Conservation (phyloP, 306 rosid species). For the Corylus heterophylla region DNA sequence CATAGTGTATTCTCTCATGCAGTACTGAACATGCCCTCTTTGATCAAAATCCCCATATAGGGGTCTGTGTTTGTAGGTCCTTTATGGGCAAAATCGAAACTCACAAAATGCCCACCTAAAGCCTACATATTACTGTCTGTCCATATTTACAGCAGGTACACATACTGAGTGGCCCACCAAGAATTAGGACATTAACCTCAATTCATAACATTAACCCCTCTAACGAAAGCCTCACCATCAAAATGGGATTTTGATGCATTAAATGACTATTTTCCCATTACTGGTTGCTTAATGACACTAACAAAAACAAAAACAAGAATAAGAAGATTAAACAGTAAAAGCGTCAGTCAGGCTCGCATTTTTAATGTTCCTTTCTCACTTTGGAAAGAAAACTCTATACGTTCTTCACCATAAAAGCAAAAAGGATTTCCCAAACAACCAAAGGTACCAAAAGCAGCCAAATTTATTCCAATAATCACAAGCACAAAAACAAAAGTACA, state of each 20-base stretch:
- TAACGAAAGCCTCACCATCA: constrained; percentile 6
- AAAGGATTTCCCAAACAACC: not conserved
- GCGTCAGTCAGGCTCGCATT: not conserved
- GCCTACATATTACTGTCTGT: constrained; percentile 56
- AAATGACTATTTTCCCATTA: not conserved
- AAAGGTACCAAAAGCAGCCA: constrained; percentile 16
- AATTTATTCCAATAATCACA: not conserved
- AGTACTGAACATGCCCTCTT: not conserved
- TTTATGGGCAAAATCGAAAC: constrained; percentile 54
- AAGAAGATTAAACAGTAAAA: not conserved
- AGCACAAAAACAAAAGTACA: not conserved
- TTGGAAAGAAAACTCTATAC: not conserved
- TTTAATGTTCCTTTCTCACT: not conserved
- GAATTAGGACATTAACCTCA: constrained; percentile 67
- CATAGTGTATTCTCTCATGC: not conserved
- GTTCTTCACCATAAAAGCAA: not conserved
- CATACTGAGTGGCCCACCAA: constrained; percentile 71
- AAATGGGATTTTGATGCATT: not conserved
- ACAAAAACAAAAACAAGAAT: not conserved
- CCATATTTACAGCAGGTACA: constrained; percentile 82
- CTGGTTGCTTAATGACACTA: not conserved
- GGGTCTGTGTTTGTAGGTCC: constrained; percentile 47
- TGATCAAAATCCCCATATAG: constrained; percentile 17
- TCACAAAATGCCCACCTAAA: constrained; percentile 64
- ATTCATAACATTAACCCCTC: constrained; percentile 2